phyloP scores from a whole-genome alignment of 306 rosid genomes.

The Rosa multiflora region DNA sequence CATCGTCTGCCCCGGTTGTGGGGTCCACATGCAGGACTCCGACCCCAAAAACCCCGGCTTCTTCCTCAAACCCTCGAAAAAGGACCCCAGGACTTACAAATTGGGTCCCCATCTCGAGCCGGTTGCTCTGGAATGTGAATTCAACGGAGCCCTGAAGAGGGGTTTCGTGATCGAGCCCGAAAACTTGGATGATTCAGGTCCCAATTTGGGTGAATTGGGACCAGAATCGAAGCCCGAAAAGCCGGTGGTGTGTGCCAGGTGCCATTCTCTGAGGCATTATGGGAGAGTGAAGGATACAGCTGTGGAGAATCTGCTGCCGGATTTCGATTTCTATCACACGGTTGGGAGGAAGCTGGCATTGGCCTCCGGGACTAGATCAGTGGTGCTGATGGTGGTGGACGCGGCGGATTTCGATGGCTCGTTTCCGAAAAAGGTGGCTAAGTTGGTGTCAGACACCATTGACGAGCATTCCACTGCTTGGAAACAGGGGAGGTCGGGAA shows the following conservation, averaged over 20 bases:
- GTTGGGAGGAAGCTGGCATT: constrained; percentile 75
- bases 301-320: constrained; percentile 78
- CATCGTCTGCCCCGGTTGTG: constrained; percentile 84
- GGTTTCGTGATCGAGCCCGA: constrained; percentile 61
- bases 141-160: constrained; percentile 62
- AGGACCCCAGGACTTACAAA: constrained; percentile 47
- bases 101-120: constrained; percentile 54
- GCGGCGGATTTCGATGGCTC: constrained; percentile 89
- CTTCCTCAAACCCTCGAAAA: constrained; percentile 68
- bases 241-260: constrained; percentile 84
- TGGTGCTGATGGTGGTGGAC: constrained; percentile 85
- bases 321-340: constrained; percentile 84
- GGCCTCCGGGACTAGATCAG: constrained; percentile 59
- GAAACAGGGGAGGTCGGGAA: constrained; percentile 84
- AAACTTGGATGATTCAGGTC: constrained; percentile 20
- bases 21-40: constrained; percentile 74
- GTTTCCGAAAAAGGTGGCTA: constrained; percentile 75
- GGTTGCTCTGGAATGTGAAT: constrained; percentile 58
- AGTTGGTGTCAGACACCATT: constrained; percentile 62
- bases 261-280: constrained; percentile 88
- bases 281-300: constrained; percentile 87
- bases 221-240: constrained; percentile 30
- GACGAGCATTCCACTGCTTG: constrained; percentile 65
- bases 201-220: constrained; percentile 10
- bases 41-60: constrained; percentile 80